These are phyloP conservation scores for Penicillium silybi DNA, from an alignment of 495 filamentous ascomycete genomes.

Conservation along the genomic window DNA sequence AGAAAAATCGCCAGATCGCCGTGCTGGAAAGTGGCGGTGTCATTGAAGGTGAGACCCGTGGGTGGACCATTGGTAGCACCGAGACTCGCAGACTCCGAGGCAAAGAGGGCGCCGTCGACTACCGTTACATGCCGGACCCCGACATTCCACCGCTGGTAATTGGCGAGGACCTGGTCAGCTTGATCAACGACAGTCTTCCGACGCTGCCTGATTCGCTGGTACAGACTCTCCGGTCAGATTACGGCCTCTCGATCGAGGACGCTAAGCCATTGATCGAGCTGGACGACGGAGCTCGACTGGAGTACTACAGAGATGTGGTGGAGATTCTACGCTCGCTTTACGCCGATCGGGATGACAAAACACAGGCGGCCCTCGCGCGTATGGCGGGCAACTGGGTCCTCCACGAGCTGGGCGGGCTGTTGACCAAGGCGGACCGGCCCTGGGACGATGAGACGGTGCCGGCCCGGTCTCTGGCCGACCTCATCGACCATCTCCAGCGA, in stretches of 20 bases:
- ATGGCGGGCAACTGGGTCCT: conserved; percentile 70
- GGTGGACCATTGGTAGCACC: conserved; percentile 80
- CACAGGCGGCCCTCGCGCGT: conserved; percentile 27
- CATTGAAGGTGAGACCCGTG: conserved; percentile 84
- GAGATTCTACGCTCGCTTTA: conserved; percentile 46
- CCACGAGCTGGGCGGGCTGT: conserved; percentile 80
- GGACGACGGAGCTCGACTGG: conserved; percentile 73
- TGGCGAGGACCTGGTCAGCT: conserved; percentile 60
- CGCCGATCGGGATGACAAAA: conserved; percentile 24
- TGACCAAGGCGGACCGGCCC: conserved; percentile 47
- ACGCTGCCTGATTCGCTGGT: conserved; percentile 66
- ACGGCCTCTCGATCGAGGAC: conserved; percentile 75
- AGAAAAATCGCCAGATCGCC: conserved; percentile 81
- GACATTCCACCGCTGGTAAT: conserved; percentile 81
- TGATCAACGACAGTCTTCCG: conserved; percentile 59
- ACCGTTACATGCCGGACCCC: conserved; percentile 97
- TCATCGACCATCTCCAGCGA: conserved; percentile 60
- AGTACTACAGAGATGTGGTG: conserved; percentile 78
- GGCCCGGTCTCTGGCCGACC: conserved; percentile 56
- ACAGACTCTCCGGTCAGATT: conserved; percentile 49
- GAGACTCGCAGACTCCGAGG: conserved; percentile 73
- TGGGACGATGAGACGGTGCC: conserved; percentile 58
- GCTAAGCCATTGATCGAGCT: conserved; percentile 75
- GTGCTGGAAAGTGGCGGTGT: conserved; percentile 74
- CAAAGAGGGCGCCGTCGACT: conserved; percentile 97